Percentiles rank a stretch among this genome's conserved stretches.
phyloP scores from a whole-genome alignment of 164 flowering plant species.

The Nelumbo lutea region DNA sequence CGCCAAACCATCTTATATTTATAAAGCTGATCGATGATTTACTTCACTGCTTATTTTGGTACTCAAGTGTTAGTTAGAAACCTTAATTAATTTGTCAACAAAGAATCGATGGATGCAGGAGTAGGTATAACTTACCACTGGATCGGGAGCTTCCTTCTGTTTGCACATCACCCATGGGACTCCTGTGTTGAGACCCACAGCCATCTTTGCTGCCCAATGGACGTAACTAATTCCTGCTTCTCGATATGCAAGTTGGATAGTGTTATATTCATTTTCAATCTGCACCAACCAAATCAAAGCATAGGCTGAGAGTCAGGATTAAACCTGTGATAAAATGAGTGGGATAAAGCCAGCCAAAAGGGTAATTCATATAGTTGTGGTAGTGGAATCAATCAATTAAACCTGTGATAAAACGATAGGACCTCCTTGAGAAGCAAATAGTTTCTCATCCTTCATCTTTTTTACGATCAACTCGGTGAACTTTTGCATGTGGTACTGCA shows the following conservation, averaged over 20 bases:
- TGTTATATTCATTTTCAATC: constrained; percentile 92
- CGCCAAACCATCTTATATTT: background rate
- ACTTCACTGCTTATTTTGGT: background rate
- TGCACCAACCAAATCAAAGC: constrained; percentile 17
- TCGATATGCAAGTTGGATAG: constrained; percentile 52
- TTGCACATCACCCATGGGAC: constrained; percentile 99
- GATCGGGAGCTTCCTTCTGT: constrained; percentile 81
- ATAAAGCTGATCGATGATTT: too few relatives aligned
- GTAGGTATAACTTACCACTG: constrained; percentile 43
- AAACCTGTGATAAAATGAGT: background rate
- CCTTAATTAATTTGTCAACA: background rate
- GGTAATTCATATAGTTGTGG: background rate
- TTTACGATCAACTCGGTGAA: constrained; percentile 33
- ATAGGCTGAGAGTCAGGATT: background rate
- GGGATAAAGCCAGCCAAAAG: background rate
- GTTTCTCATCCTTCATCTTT: constrained; percentile 41
- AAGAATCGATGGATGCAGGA: background rate
- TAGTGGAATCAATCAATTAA: constrained; percentile 12
- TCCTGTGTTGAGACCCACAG: constrained; percentile 40
- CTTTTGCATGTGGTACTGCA: constrained; percentile 48
- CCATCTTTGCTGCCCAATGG: constrained; percentile 87
- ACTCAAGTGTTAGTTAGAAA: background rate
- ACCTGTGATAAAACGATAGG: constrained; percentile 56
- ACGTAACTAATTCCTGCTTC: constrained; percentile 48
- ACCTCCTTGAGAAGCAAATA: constrained; percentile 57